phyloP scores from a whole-genome alignment of 352 stramenopile species.

The Phytophthora boehmeriae region DNA sequence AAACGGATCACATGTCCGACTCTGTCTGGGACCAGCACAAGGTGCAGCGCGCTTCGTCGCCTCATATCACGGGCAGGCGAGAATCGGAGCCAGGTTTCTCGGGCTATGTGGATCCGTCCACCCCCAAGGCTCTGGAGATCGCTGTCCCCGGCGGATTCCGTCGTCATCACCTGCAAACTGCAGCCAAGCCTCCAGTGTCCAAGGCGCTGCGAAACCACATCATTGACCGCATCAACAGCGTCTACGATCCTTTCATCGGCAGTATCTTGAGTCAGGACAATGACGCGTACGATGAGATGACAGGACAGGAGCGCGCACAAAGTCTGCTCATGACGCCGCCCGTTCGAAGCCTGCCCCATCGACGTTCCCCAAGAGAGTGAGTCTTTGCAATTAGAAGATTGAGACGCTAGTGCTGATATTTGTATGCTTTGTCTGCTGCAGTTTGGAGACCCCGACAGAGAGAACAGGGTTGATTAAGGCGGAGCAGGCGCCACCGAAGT shows the following conservation, averaged over 20 bases:
- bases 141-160: constrained; percentile 74
- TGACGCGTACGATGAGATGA: constrained; percentile 79
- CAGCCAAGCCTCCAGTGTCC: constrained; percentile 44
- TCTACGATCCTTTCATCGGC: constrained; percentile 87
- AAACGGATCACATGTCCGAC: constrained; percentile 47
- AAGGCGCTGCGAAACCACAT: constrained; percentile 71
- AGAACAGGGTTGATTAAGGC: constrained; percentile 34
- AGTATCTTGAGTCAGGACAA: constrained; percentile 86
- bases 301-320: constrained; percentile 60
- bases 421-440: constrained; percentile 16
- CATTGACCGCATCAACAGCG: constrained; percentile 68
- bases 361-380: constrained; percentile 36
- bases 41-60: constrained; percentile 30
- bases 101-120: constrained; percentile 31
- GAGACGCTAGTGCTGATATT: constrained; percentile 5
- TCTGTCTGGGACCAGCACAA: constrained; percentile 59
- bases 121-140: constrained; percentile 62
- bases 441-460: constrained; percentile 38
- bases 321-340: constrained; percentile 76
- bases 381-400: constrained; percentile 2
- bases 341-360: constrained; percentile 33
- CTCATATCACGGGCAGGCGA: constrained; percentile 42
- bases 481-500: constrained; percentile 14
- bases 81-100: constrained; percentile 64
- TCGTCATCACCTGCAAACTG: constrained; percentile 66